Evolutionary conservation across 83 land plant genomes (phyloP).

Genomic region (Picea abies): DNA sequence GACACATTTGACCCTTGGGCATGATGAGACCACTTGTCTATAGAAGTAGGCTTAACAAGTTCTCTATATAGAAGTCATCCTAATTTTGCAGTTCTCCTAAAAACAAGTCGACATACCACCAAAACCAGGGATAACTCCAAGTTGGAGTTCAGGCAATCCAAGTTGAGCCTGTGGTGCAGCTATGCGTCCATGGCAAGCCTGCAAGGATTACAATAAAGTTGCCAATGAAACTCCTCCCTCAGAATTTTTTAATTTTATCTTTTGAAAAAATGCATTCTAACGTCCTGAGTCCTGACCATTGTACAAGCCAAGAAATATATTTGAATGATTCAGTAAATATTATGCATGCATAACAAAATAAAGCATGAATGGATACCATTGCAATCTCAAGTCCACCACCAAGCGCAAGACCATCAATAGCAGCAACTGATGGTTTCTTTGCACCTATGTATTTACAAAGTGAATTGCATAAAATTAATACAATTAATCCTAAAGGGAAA

Average conservation of each 20-base stretch:
- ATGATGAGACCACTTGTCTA: not conserved
- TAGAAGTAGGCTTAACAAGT: not conserved
- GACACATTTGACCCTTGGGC: not conserved
- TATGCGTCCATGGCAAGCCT: slow-evolving; percentile 95
- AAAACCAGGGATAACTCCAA: slow-evolving; percentile 96
- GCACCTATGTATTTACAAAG: slow-evolving; percentile 47
- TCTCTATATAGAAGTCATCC: not conserved
- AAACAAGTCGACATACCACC: slow-evolving; percentile 65
- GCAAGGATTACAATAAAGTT: slow-evolving; percentile 10
- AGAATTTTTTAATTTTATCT: not conserved
- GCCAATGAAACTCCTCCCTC: not conserved
- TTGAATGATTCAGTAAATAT: not conserved
- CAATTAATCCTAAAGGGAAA: not conserved
- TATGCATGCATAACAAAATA: not conserved
- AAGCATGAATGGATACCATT: slow-evolving; percentile 56
- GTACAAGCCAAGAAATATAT: not conserved
- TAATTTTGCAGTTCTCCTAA: not conserved
- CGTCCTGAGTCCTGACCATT: too few species aligned
- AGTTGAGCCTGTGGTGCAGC: slow-evolving; percentile 86
- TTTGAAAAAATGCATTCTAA: not conserved
- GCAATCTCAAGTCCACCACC: slow-evolving; percentile 99
- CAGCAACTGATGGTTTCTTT: slow-evolving; percentile 95
- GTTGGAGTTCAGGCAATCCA: slow-evolving; percentile 93
- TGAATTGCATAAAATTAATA: not conserved
- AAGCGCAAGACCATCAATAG: slow-evolving; percentile 95